These are phyloP conservation scores for Graphilbum ipis-grandicollis DNA, from an alignment of 2,329 filamentous ascomycete genomes.

Conservation along the genomic window DNA sequence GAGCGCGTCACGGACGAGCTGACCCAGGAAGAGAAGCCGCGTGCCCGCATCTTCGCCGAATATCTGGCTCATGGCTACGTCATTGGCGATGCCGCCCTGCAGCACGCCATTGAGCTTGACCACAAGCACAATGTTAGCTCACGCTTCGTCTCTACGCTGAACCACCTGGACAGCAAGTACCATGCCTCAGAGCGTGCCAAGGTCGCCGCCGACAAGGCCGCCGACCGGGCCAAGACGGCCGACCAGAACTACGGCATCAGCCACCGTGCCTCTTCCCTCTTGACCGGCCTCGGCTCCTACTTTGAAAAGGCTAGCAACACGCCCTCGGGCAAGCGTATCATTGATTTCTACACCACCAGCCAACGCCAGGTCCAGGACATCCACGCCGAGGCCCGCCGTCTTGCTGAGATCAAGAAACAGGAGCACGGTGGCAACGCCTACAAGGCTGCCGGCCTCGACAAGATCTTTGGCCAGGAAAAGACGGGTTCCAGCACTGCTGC, in stretches of 20 bases:
- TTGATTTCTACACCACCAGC: slow-evolving; percentile 70
- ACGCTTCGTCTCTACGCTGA: slow-evolving; percentile 62
- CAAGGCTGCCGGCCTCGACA: slow-evolving; percentile 39
- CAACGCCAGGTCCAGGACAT: slow-evolving; percentile 88
- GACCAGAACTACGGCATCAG: slow-evolving; percentile 75
- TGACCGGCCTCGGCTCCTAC: slow-evolving; percentile 61
- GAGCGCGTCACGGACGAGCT: slow-evolving; percentile 52
- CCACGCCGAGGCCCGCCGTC: slow-evolving; percentile 72
- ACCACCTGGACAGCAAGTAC: slow-evolving; percentile 67
- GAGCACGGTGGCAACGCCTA: slow-evolving; percentile 40
- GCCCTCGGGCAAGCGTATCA: slow-evolving; percentile 74
- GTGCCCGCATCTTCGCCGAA: slow-evolving; percentile 82
- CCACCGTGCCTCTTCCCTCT: slow-evolving; percentile 47
- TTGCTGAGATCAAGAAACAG: slow-evolving; percentile 73
- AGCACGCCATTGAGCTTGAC: slow-evolving; percentile 76
- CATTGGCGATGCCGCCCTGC: slow-evolving; percentile 56
- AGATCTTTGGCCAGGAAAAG: slow-evolving; percentile 30
- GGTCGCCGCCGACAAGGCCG: slow-evolving; percentile 66
- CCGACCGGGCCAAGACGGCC: slow-evolving; percentile 66
- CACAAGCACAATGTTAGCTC: slow-evolving; percentile 70
- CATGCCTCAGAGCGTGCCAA: slow-evolving; percentile 77
- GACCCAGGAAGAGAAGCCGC: slow-evolving; percentile 91
- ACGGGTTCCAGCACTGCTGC: not conserved
- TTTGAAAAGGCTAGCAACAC: slow-evolving; percentile 86
- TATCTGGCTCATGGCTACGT: slow-evolving; percentile 92